A percentile compares a stretch with the other conserved stretches of the same genome.
Conservation (phyloP, 2,329 filamentous ascomycete genomes). For the Fusarium floridanum region DNA sequence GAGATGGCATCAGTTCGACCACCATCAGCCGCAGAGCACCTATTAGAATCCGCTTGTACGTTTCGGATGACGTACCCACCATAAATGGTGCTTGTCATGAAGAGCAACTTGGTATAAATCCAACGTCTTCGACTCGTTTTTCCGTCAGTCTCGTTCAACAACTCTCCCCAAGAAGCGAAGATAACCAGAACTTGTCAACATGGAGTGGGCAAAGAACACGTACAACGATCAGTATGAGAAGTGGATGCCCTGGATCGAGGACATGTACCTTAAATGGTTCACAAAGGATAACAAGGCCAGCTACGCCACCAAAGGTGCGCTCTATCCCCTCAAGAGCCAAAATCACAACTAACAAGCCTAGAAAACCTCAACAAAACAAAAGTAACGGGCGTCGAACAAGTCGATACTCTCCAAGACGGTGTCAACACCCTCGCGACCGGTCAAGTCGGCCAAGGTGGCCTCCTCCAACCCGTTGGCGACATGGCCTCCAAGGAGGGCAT, state of each 20-base stretch:
- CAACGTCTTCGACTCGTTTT: neutral
- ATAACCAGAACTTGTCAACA: constrained; percentile 28
- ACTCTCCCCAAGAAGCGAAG: neutral
- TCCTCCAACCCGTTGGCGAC: constrained; percentile 75
- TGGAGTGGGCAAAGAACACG: constrained; percentile 71
- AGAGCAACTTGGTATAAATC: constrained; percentile 27
- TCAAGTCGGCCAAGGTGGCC: constrained; percentile 76
- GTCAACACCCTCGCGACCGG: constrained; percentile 72
- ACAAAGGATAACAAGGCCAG: constrained; percentile 83
- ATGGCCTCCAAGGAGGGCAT: constrained; percentile 72
- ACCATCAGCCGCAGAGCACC: constrained; percentile 29
- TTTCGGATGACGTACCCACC: constrained; percentile 43
- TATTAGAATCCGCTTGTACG: constrained; percentile 25
- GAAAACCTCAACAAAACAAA: constrained; percentile 78
- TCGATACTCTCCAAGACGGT: constrained; percentile 77
- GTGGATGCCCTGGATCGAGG: constrained; percentile 84
- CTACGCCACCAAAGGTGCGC: constrained; percentile 75
- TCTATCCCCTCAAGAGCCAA: neutral
- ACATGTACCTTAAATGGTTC: constrained; percentile 78
- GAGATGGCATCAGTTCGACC: constrained; percentile 41
- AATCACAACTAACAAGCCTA: constrained; percentile 47
- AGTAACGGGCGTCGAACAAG: constrained; percentile 74
- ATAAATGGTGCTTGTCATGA: constrained; percentile 7
- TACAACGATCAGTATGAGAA: constrained; percentile 80
- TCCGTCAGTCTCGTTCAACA: neutral